Evolutionary conservation across 257 asterid species (phyloP).

Genomic region (Linderniella brevidens): DNA sequence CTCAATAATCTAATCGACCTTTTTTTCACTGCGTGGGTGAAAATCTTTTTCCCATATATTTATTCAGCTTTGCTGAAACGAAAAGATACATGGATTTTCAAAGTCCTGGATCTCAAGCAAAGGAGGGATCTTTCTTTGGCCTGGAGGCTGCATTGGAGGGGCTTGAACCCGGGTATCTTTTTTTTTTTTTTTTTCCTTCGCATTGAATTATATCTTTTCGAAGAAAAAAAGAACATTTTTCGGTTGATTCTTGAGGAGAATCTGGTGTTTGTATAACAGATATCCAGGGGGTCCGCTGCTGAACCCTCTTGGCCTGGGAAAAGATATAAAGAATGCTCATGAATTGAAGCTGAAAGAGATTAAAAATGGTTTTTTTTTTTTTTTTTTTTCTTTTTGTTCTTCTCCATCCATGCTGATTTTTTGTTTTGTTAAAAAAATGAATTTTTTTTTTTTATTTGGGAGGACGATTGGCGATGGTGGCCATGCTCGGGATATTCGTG

Average conservation of each 20-base stretch:
- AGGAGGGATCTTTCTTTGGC: constrained; percentile 61
- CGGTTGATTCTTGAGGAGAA: too few relatives aligned
- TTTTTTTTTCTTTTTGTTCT: not conserved
- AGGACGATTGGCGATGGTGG: constrained; percentile 91
- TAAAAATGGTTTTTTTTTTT: constrained; percentile 40
- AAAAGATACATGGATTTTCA: constrained; percentile 78
- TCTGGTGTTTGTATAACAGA: constrained; percentile 15
- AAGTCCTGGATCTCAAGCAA: constrained; percentile 79
- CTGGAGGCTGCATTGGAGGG: constrained; percentile 76
- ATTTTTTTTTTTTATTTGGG: not conserved
- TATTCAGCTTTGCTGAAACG: constrained; percentile 62
- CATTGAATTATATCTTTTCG: too few relatives aligned
- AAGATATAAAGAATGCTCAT: constrained; percentile 66
- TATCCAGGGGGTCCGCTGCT: constrained; percentile 92
- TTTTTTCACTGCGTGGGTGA: too few relatives aligned
- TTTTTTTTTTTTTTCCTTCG: too few relatives aligned
- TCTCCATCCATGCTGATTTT: too few relatives aligned
- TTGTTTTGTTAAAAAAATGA: not conserved
- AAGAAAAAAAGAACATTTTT: too few relatives aligned
- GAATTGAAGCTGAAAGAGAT: constrained; percentile 88
- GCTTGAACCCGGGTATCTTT: constrained; percentile 62
- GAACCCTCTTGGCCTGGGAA: constrained; percentile 78
- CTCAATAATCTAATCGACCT: not conserved
- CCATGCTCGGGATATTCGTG: constrained; percentile 64
- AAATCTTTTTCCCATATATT: too few relatives aligned